A percentile compares a stretch with the other conserved stretches of the same genome.
These are phyloP conservation scores for Chlorella sp. DNA, from an alignment of 139 green algal species.

Conservation along the genomic window DNA sequence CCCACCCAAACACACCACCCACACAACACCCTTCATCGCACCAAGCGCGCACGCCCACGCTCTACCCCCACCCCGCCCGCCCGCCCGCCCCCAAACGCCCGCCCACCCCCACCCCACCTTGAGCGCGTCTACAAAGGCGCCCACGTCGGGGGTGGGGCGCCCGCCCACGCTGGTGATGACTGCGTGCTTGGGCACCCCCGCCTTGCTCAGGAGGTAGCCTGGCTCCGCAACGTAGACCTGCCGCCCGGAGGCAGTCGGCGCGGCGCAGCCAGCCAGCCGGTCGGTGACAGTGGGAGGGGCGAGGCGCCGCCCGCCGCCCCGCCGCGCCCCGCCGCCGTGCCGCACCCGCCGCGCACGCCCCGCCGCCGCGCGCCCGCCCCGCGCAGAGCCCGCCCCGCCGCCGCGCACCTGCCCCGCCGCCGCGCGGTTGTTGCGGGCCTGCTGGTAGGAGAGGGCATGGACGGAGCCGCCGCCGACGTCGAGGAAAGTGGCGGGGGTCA, in stretches of 20 bases:
- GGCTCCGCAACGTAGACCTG: no score
- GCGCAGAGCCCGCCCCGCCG: not conserved
- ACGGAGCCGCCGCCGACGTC: conserved; percentile 78
- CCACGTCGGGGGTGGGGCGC: conserved; percentile 67
- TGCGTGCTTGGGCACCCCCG: conserved; percentile 74
- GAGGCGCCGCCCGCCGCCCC: no score
- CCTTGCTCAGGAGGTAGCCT: conserved; percentile 46
- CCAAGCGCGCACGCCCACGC: no score
- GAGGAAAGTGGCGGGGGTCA: conserved; percentile 79
- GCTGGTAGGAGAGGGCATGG: conserved; percentile 89
- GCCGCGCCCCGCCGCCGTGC: no score
- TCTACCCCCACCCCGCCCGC: no score
- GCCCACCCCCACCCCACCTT: not conserved
- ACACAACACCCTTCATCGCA: no score
- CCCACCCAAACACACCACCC: no score
- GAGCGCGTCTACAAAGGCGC: conserved; percentile 32
- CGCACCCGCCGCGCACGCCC: no score
- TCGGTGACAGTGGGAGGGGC: no score
- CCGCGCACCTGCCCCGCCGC: conserved; percentile 42
- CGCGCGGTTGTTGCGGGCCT: conserved; percentile 80
- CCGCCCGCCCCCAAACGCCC: conserved; percentile 27
- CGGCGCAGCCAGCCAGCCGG: no score
- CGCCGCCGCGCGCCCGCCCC: not conserved
- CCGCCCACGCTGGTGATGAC: conserved; percentile 76
- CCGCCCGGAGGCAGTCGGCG: no score